These are phyloP conservation scores for Penicillium olsonii DNA, from an alignment of 2,329 filamentous ascomycete genomes.

Conservation along the genomic window DNA sequence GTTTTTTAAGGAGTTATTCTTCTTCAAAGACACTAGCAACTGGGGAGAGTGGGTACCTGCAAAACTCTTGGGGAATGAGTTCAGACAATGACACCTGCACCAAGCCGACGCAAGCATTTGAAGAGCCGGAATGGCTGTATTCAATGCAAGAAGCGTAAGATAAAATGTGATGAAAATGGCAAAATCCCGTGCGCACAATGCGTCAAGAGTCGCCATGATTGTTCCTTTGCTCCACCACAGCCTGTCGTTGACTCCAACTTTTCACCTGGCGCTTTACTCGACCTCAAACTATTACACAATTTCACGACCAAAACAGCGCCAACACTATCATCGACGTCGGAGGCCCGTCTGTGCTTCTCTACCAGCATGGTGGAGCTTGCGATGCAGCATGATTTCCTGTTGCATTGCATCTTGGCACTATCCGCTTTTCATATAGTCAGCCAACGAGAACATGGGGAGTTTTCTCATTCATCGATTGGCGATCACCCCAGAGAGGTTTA, in stretches of 20 bases:
- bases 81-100: background rate
- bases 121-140: constrained; percentile 4
- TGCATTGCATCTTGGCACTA: background rate
- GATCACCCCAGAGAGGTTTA: background rate
- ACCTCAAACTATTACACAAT: background rate
- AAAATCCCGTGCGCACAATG: background rate
- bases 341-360: background rate
- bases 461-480: background rate
- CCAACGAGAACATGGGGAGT: background rate
- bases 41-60: background rate
- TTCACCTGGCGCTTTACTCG: background rate
- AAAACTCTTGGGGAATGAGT: background rate
- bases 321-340: background rate
- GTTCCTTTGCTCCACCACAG: background rate
- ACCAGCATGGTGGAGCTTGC: background rate
- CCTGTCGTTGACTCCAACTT: background rate
- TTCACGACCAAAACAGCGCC: background rate
- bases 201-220: background rate
- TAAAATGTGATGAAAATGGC: constrained; percentile 3
- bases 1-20: background rate
- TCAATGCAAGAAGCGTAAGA: constrained; percentile 1
- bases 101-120: constrained; percentile 2
- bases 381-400: background rate
- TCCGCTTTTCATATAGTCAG: background rate
- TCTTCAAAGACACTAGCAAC: background rate